These are phyloP conservation scores for Hypericum androsaemum DNA, from an alignment of 345 rosid species.

Conservation along the genomic window DNA sequence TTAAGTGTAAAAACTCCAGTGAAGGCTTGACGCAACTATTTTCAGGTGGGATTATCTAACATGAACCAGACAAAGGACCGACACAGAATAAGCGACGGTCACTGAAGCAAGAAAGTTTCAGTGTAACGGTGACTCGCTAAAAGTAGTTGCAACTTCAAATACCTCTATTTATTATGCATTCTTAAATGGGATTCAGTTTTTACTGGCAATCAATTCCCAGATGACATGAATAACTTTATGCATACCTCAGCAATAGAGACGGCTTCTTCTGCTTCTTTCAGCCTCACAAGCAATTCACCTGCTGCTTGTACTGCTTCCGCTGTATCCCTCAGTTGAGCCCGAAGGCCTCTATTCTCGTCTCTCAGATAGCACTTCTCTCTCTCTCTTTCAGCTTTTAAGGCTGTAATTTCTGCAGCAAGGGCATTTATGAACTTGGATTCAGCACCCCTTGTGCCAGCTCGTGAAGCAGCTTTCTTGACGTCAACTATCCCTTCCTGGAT, in stretches of 20 bases:
- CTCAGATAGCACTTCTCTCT: constrained; percentile 71
- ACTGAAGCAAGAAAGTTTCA: too few species aligned
- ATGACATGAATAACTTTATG: background rate
- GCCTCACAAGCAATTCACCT: constrained; percentile 85
- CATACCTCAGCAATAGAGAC: constrained; percentile 56
- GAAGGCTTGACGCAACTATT: too few species aligned
- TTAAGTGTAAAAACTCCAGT: too few species aligned
- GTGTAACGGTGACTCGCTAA: too few species aligned
- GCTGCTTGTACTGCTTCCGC: constrained; percentile 99
- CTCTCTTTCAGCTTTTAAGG: constrained; percentile 72
- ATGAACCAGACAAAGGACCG: too few species aligned
- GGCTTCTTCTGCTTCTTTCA: constrained; percentile 93
- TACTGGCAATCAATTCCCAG: too few species aligned
- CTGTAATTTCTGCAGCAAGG: constrained; percentile 86
- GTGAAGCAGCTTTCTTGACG: constrained; percentile 83
- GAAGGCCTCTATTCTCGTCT: constrained; percentile 83
- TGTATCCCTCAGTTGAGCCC: constrained; percentile 83
- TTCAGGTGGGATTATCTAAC: too few species aligned
- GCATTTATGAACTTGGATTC: constrained; percentile 92
- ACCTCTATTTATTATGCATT: too few species aligned
- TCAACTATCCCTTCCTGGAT: constrained; percentile 90
- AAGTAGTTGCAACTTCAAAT: too few species aligned
- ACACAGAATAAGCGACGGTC: too few species aligned
- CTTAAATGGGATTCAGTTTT: too few species aligned
- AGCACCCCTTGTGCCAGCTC: constrained; percentile 82